Conservation (phyloP, 768 basidiomycete species). For the Podaxis carcinomalis region DNA sequence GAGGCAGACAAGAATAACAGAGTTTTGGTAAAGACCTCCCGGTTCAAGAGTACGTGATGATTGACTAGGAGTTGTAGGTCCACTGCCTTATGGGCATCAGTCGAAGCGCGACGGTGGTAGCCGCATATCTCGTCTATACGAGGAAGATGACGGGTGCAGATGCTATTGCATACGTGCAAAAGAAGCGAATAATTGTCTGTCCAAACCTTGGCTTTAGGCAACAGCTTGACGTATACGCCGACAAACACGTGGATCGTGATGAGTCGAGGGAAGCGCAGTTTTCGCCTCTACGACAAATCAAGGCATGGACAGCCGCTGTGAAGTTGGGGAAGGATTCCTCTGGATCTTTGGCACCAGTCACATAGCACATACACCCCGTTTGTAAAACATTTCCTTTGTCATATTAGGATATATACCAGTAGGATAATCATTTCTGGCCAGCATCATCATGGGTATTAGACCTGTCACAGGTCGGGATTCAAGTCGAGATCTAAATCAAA, state of each 20-base stretch:
- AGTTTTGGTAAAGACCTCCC: conserved; percentile 28
- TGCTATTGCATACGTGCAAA: conserved; percentile 50
- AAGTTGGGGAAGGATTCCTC: conserved; percentile 1
- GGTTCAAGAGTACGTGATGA: neutral
- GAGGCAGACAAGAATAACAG: conserved; percentile 30
- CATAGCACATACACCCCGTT: neutral
- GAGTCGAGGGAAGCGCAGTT: conserved; percentile 4
- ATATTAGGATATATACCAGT: conserved; percentile 1
- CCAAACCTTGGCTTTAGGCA: conserved; percentile 66
- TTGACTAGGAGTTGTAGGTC: conserved; percentile 38
- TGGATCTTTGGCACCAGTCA: neutral
- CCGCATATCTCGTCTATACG: conserved; percentile 63
- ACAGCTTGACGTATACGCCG: conserved; percentile 46
- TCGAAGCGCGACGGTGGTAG: conserved; percentile 70
- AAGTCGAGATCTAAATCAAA: conserved; percentile 83
- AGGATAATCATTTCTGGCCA: neutral
- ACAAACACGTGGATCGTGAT: conserved; percentile 17
- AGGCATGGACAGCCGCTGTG: neutral
- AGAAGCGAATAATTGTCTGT: conserved; percentile 53
- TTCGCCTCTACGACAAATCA: conserved; percentile 7
- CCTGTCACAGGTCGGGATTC: conserved; percentile 65
- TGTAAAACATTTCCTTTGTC: neutral
- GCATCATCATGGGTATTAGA: neutral
- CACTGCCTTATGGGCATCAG: conserved; percentile 77
- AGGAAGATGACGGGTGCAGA: conserved; percentile 48